phyloP scores from a whole-genome alignment of 805 yeast species.

The Candida peoriensis region DNA sequence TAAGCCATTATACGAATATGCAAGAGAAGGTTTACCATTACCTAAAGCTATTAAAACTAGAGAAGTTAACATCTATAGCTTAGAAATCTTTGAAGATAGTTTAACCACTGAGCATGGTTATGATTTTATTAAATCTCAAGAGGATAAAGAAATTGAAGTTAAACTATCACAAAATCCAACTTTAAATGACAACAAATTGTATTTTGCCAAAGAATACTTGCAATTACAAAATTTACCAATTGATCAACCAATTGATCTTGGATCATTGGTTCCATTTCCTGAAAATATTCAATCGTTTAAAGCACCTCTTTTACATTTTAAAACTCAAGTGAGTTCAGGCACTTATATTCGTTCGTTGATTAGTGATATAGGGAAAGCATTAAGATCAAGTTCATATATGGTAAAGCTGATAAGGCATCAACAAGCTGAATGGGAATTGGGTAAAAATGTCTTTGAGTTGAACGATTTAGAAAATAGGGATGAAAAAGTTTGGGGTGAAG shows the following conservation, averaged over 20 bases:
- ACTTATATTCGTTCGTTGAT: conserved; percentile 88
- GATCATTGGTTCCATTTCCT: conserved; percentile 32
- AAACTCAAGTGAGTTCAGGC: conserved; percentile 84
- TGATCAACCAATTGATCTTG: conserved; percentile 33
- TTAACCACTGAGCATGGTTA: conserved; percentile 54
- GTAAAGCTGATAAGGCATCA: conserved; percentile 65
- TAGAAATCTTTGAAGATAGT: conserved; percentile 50
- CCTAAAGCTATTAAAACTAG: conserved; percentile 82
- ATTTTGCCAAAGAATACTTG: conserved; percentile 52
- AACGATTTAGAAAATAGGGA: conserved; percentile 58
- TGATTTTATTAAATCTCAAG: conserved; percentile 37
- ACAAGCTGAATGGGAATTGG: conserved; percentile 84
- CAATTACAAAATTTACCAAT: conserved; percentile 39
- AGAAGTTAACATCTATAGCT: conserved; percentile 52
- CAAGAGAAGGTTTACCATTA: conserved; percentile 78
- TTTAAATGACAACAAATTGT: conserved; percentile 57
- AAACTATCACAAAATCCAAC: conserved; percentile 34
- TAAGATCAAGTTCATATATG: conserved; percentile 84
- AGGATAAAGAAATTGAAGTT: conserved; percentile 39
- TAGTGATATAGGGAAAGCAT: conserved; percentile 81
- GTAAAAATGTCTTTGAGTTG: conserved; percentile 60
- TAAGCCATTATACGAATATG: conserved; percentile 89
- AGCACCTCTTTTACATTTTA: conserved; percentile 72
- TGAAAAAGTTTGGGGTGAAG: conserved; percentile 68
- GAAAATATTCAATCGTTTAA: conserved; percentile 32